Conservation (phyloP, 2,329 filamentous ascomycete genomes). For the Raffaelea albimanens region DNA sequence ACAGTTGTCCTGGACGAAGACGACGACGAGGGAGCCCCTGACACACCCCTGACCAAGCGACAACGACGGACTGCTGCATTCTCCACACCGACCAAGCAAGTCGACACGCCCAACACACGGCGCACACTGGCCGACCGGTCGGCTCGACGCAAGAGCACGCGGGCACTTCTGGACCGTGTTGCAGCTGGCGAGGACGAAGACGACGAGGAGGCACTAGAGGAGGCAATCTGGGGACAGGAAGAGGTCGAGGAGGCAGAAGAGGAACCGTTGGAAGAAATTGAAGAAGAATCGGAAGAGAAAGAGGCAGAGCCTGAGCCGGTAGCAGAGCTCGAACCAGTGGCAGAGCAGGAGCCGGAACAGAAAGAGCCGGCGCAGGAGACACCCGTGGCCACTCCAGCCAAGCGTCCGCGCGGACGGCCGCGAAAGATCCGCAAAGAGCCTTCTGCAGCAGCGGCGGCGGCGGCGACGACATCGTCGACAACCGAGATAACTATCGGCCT, state of each 20-base stretch:
- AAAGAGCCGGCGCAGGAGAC: slow-evolving; percentile 32
- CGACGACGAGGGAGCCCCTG: slow-evolving; percentile 2
- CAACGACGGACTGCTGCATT: slow-evolving; percentile 11
- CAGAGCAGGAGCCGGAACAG: slow-evolving; percentile 36
- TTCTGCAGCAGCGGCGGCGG: slow-evolving; percentile 17
- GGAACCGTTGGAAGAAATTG: slow-evolving; percentile 17
- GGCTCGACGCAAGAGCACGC: slow-evolving; percentile 75
- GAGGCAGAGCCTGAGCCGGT: slow-evolving; percentile 16
- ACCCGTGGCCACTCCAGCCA: slow-evolving; percentile 31
- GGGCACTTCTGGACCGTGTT: slow-evolving; percentile 63
- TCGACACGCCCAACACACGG: slow-evolving; percentile 46
- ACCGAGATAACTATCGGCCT: slow-evolving; percentile 16
- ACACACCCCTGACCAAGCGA: slow-evolving; percentile 11
- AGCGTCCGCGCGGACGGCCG: slow-evolving; percentile 28
- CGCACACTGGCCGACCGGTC: slow-evolving; percentile 71
- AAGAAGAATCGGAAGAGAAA: slow-evolving; percentile 11
- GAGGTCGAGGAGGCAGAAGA: slow-evolving; percentile 32
- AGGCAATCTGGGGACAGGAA: slow-evolving; percentile 55
- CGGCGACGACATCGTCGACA: slow-evolving; percentile 19
- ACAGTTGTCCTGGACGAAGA: not conserved
- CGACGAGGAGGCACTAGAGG: slow-evolving; percentile 60
- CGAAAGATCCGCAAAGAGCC: slow-evolving; percentile 8
- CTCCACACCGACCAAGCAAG: slow-evolving; percentile 23
- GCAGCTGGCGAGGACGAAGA: slow-evolving; percentile 56
- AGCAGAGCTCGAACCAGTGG: no score